These are phyloP conservation scores for Aureobasidium subglaciale DNA, from an alignment of 2,329 filamentous ascomycete species.

Conservation along the genomic window DNA sequence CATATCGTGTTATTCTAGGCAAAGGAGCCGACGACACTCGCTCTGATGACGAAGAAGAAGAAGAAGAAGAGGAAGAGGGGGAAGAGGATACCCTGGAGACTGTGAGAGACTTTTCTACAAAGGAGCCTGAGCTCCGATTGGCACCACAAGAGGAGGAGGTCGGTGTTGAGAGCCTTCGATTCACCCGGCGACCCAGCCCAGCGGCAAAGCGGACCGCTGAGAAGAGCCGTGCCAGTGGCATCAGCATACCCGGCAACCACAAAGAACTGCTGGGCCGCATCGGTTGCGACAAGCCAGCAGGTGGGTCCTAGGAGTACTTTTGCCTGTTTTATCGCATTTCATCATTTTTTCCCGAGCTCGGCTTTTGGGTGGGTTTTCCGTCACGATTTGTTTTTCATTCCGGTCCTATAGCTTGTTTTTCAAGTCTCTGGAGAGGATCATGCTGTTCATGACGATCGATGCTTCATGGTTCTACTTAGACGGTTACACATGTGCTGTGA, in stretches of 20 bases:
- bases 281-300: constrained; percentile 64
- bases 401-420: no score
- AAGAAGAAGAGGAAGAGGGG: constrained; percentile 46
- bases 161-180: constrained; percentile 62
- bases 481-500: neutral
- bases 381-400: neutral
- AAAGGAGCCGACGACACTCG: constrained; percentile 74
- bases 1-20: constrained; percentile 70
- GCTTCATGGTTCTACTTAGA: neutral
- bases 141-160: constrained; percentile 58
- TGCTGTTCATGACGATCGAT: neutral
- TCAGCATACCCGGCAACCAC: constrained; percentile 64
- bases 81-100: constrained; percentile 20
- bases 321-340: neutral
- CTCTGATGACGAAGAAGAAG: constrained; percentile 76
- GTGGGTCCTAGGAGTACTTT: neutral
- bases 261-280: constrained; percentile 78
- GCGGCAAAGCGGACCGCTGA: constrained; percentile 35
- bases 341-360: neutral
- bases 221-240: constrained; percentile 38
- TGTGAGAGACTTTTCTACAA: constrained; percentile 20
- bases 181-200: constrained; percentile 40
- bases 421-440: neutral
- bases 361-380: neutral
- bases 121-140: constrained; percentile 23